Base-by-base conservation (phyloP, 2,329 filamentous ascomycete species). In the Cercospora zeae-maydis region DNA sequence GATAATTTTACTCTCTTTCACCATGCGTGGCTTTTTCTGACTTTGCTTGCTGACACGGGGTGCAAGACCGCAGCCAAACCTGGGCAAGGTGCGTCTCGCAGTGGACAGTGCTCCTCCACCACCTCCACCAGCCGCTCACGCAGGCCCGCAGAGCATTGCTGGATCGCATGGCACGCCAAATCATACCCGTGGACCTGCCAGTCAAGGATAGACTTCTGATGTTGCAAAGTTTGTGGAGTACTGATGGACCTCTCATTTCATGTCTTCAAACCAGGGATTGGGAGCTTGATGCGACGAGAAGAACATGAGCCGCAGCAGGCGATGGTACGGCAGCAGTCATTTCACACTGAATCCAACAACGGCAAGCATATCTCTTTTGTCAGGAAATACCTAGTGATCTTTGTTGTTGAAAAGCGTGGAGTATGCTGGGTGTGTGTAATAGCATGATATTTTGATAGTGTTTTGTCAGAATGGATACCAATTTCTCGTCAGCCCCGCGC, bases 161-260 rank as follows among this genome's bases (percentile, higher is more conserved):
- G 61, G 61, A 51, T 31, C 57, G 33, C 39, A 60, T 37, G 63
- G 64, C 61, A 68, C 67, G 30, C 67, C 67, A 31, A 66, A 61
- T 37, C 69, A 70, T 47, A 66, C 65, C 53, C 69, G 69, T 47
- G 69, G 61, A 16, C 68, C 69, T 55, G 69, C 69, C 45, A 70
- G 69, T 52, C 69, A 69, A 65, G 66, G 69, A 30, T 68, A 62
- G 59, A 34, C 54, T 58, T 63, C 55, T 31, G 64, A 66, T 47
- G 54, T 57, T 31, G 58, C 33, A 45, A 64, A 58, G 62, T 64
- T 62, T 34, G 62, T 60, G 53, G 59, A 64, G 55, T 65, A 65
- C 37, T 65, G 63, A 33, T 21, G 52, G 53, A 42, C 14, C 14
- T 16, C 49, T 53, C 45, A 58, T 61, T 59, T 58, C 55, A 55